Conservation (phyloP, 2,329 filamentous ascomycete species). For the Fusarium succisae region DNA sequence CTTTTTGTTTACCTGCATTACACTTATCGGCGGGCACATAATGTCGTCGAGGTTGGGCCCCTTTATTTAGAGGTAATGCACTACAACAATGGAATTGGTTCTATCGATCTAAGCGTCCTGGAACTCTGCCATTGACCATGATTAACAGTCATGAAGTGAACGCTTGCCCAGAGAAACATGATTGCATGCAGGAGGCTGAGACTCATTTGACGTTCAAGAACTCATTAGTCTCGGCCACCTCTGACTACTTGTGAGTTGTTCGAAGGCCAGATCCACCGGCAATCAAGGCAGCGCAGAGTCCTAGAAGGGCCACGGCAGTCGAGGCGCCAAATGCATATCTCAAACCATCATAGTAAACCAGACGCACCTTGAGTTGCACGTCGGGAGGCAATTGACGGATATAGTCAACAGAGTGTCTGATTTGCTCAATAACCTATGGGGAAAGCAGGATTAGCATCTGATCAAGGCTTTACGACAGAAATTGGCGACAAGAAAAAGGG, state of each 20-base stretch:
- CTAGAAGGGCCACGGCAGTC: conserved; percentile 60
- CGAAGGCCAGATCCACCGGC: conserved; percentile 46
- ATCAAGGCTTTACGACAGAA: neutral
- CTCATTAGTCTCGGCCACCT: neutral
- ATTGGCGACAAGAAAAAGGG: conserved; percentile 29
- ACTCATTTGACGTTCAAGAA: neutral
- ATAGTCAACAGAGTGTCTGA: conserved; percentile 68
- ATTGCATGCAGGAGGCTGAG: neutral
- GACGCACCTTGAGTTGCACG: conserved; percentile 63
- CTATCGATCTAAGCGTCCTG: neutral
- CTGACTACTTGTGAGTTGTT: conserved; percentile 35
- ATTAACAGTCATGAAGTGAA: neutral
- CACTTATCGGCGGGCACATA: neutral
- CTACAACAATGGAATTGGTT: neutral
- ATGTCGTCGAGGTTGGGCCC: neutral
- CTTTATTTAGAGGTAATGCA: neutral
- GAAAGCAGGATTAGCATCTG: conserved; percentile 24
- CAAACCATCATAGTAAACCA: conserved; percentile 69
- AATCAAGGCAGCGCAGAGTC: conserved; percentile 46
- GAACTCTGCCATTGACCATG: neutral
- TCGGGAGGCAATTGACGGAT: conserved; percentile 65
- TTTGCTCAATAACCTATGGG: conserved; percentile 67
- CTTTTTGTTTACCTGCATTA: neutral
- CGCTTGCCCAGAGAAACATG: neutral
- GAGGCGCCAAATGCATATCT: conserved; percentile 65